A percentile compares a stretch with the other conserved stretches of the same genome.
These are phyloP conservation scores for Sporobolomyces phaffii DNA, from an alignment of 768 basidiomycete species.

Conservation along the genomic window DNA sequence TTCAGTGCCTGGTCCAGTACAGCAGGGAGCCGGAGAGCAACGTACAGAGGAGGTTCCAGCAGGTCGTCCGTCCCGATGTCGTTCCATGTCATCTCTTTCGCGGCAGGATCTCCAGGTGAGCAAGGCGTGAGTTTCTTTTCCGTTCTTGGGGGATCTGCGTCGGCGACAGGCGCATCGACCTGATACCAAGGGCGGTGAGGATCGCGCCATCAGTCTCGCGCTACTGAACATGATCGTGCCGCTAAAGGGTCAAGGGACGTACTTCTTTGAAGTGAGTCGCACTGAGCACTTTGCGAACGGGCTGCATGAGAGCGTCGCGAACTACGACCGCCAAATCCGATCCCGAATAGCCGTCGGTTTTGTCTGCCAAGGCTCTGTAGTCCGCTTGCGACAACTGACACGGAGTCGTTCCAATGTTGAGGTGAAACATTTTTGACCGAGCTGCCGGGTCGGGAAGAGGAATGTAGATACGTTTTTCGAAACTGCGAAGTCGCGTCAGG, in stretches of 20 bases:
- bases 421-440: slow-evolving; percentile 88
- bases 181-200: slow-evolving; percentile 28
- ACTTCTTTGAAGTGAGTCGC: slow-evolving; percentile 86
- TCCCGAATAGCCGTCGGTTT: slow-evolving; percentile 84
- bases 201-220: background rate
- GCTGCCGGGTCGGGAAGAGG: slow-evolving; percentile 91
- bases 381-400: slow-evolving; percentile 73
- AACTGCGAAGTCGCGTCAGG: too few species aligned
- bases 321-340: slow-evolving; percentile 92
- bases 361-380: slow-evolving; percentile 70
- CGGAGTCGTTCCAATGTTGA: slow-evolving; percentile 89
- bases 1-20: background rate
- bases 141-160: slow-evolving; percentile 38
- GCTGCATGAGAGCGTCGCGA: slow-evolving; percentile 96
- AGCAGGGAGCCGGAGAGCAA: slow-evolving; percentile 41
- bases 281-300: slow-evolving; percentile 87
- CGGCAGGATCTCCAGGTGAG: slow-evolving; percentile 82
- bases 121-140: slow-evolving; percentile 77
- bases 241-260: slow-evolving; percentile 29
- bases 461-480: slow-evolving; percentile 97
- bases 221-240: too few species aligned
- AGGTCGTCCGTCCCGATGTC: slow-evolving; percentile 81
- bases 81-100: slow-evolving; percentile 81
- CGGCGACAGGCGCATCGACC: slow-evolving; percentile 46
- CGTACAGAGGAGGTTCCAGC: slow-evolving; percentile 72